Evolutionary conservation across 139 green algal species (phyloP).

Genomic region (Helicosporidium sp.): DNA sequence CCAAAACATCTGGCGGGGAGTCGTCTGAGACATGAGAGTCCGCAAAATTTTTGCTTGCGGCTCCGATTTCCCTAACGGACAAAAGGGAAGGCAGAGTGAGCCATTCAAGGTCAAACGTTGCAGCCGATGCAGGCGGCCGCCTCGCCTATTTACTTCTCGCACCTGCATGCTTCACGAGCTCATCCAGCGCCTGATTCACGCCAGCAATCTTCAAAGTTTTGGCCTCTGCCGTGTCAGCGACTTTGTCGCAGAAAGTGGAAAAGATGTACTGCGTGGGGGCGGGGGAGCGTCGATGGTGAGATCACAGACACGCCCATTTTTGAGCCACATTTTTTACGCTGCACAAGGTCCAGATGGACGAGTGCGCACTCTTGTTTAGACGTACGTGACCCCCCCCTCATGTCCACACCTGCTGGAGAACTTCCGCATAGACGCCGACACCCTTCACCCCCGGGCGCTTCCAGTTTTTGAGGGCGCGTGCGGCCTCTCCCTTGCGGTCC

Average conservation of each 20-base stretch:
- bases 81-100: too few relatives aligned
- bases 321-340: too few relatives aligned
- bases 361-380: too few relatives aligned
- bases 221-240: neutral
- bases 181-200: neutral
- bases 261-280: neutral
- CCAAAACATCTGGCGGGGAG: slow-evolving; percentile 40
- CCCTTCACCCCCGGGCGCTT: neutral
- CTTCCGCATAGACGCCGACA: neutral
- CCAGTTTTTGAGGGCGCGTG: neutral
- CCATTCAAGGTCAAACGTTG: neutral
- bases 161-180: neutral
- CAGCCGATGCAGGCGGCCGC: too few relatives aligned
- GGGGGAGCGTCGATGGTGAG: too few relatives aligned
- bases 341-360: too few relatives aligned
- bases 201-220: neutral
- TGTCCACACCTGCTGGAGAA: neutral
- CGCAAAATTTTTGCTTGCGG: neutral
- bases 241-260: neutral
- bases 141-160: neutral
- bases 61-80: neutral
- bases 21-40: slow-evolving; percentile 1
- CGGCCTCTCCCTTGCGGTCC: neutral
- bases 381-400: too few relatives aligned
- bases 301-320: too few relatives aligned